phyloP scores from a whole-genome alignment of 2,329 filamentous ascomycete species.

The Diaporthe australafricana region DNA sequence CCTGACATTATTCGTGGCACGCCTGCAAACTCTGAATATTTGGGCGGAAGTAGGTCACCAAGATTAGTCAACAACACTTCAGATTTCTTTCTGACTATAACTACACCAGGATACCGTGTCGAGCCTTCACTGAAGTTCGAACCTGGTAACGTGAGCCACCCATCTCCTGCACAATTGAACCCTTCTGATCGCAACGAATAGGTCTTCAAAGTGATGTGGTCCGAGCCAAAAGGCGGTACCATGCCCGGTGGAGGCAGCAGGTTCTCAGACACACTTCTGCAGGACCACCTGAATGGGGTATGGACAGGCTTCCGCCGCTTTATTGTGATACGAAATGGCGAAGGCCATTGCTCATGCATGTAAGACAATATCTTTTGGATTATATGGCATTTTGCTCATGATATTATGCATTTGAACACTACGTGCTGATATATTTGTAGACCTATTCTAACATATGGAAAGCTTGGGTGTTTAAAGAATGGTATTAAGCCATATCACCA shows the following conservation, averaged over 20 bases:
- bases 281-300: slow-evolving; percentile 51
- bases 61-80: no score
- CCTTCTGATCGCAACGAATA: slow-evolving; percentile 39
- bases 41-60: no score
- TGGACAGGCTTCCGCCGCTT: slow-evolving; percentile 65
- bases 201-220: slow-evolving; percentile 68
- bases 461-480: slow-evolving; percentile 62
- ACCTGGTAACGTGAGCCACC: no score
- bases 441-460: slow-evolving; percentile 67
- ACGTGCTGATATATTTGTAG: slow-evolving; percentile 46
- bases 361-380: slow-evolving; percentile 48
- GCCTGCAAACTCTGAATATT: no score
- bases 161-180: no score
- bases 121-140: no score
- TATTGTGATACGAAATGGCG: slow-evolving; percentile 62
- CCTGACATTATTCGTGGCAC: no score
- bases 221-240: slow-evolving; percentile 52
- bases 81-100: no score
- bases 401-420: not conserved
- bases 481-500: slow-evolving; percentile 64
- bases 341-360: slow-evolving; percentile 67
- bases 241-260: slow-evolving; percentile 12
- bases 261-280: slow-evolving; percentile 44
- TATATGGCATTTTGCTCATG: not conserved
- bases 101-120: no score